Conservation (phyloP, 495 filamentous ascomycete species). For the Tuber umbilicatum region DNA sequence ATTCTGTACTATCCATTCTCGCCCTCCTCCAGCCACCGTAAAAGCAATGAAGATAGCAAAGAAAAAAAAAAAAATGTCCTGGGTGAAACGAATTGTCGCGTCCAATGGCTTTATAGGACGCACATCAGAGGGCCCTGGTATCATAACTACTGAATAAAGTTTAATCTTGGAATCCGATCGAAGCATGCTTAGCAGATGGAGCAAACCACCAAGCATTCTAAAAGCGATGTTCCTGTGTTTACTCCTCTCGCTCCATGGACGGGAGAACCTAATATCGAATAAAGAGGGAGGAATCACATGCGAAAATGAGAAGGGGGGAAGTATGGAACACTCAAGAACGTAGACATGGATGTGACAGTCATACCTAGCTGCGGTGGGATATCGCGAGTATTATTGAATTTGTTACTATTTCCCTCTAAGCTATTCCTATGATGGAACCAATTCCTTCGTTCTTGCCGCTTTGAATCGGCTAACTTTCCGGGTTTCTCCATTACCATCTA, state of each 20-base stretch:
- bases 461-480: constrained; percentile 82
- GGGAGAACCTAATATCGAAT: neutral
- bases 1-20: neutral
- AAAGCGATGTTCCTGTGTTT: constrained; percentile 18
- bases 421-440: constrained; percentile 9
- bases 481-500: constrained; percentile 53
- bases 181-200: constrained; percentile 30
- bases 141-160: constrained; percentile 18
- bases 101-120: constrained; percentile 26
- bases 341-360: neutral
- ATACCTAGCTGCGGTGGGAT: neutral
- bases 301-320: neutral
- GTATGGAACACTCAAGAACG: neutral
- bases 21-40: neutral
- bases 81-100: constrained; percentile 38
- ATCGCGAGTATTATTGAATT: neutral
- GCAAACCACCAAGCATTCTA: constrained; percentile 27
- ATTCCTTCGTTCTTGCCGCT: constrained; percentile 60
- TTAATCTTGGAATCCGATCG: constrained; percentile 34
- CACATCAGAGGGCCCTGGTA: constrained; percentile 38
- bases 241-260: neutral
- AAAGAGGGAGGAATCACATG: neutral
- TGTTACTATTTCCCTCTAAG: neutral
- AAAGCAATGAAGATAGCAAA: neutral
- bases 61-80: constrained; percentile 19